phyloP scores from a whole-genome alignment of 352 stramenopile species.

The Phytophthora boehmeriae region DNA sequence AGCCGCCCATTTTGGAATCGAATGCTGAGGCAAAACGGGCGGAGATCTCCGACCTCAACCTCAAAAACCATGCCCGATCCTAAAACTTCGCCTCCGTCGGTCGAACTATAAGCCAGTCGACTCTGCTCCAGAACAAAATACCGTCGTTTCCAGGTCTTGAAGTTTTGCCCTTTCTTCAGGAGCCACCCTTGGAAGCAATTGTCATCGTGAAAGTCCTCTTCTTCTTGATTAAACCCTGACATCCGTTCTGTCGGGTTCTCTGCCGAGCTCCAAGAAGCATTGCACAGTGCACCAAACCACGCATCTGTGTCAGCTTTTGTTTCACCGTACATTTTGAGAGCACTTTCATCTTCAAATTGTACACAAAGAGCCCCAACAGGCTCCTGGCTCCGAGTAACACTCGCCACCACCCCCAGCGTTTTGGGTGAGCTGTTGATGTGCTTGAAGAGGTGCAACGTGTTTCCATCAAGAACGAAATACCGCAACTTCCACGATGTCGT shows the following conservation, averaged over 20 bases:
- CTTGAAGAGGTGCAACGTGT: slow-evolving; percentile 59
- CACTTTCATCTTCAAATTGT: slow-evolving; percentile 51
- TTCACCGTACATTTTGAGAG: slow-evolving; percentile 54
- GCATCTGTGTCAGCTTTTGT: slow-evolving; percentile 46
- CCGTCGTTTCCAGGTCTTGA: slow-evolving; percentile 86
- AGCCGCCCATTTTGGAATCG: slow-evolving; percentile 79
- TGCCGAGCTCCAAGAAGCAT: slow-evolving; percentile 26
- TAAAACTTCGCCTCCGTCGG: slow-evolving; percentile 43
- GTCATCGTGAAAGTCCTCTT: slow-evolving; percentile 14
- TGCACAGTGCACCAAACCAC: slow-evolving; percentile 55
- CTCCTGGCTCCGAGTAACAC: slow-evolving; percentile 43
- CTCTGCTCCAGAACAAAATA: slow-evolving; percentile 79
- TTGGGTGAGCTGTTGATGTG: slow-evolving; percentile 44
- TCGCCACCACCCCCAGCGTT: slow-evolving; percentile 50
- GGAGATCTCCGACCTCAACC: slow-evolving; percentile 53
- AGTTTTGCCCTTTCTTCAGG: slow-evolving; percentile 80
- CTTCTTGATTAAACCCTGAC: slow-evolving; percentile 21
- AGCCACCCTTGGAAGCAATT: slow-evolving; percentile 63
- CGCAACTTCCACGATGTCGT: slow-evolving; percentile 65
- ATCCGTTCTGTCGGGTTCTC: slow-evolving; percentile 8
- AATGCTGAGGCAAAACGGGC: slow-evolving; percentile 69
- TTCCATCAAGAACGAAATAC: slow-evolving; percentile 68
- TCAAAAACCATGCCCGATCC: slow-evolving; percentile 76
- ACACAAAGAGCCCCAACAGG: slow-evolving; percentile 46
- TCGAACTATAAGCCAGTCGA: slow-evolving; percentile 56